phyloP scores from a whole-genome alignment of 2,329 filamentous ascomycete species.

The Sarocladiaceae sp. region DNA sequence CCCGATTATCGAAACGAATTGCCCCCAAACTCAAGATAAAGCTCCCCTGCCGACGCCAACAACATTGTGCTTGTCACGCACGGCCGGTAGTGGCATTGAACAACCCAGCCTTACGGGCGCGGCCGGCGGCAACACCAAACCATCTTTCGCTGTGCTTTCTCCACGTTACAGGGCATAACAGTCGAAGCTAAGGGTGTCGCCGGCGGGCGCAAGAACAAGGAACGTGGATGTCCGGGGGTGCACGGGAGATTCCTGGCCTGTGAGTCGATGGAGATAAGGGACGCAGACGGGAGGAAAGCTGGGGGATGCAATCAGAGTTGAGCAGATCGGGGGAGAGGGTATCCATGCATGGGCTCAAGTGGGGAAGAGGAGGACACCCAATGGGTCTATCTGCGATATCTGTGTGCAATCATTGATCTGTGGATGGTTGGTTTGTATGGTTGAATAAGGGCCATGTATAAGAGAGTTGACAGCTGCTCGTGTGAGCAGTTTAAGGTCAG shows the following conservation, averaged over 20 bases:
- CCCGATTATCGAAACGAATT: background rate
- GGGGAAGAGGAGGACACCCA: background rate
- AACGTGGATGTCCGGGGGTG: background rate
- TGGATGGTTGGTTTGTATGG: background rate
- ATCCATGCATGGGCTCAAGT: background rate
- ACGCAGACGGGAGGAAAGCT: conserved; percentile 1
- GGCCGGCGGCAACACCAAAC: too few relatives aligned
- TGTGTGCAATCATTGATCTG: background rate
- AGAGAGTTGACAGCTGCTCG: background rate
- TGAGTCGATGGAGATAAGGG: conserved; percentile 9
- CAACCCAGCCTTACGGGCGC: background rate
- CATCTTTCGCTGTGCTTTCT: too few relatives aligned
- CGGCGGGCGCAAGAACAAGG: background rate
- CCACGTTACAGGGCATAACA: too few relatives aligned
- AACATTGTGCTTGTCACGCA: too few relatives aligned
- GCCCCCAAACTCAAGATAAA: conserved; percentile 4
- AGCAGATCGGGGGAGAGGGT: too few relatives aligned
- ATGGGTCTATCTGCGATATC: background rate
- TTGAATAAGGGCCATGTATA: background rate
- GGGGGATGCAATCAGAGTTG: background rate
- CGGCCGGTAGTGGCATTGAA: background rate
- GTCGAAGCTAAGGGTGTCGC: background rate
- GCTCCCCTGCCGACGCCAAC: too few relatives aligned
- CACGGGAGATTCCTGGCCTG: background rate
- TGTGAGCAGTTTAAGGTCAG: too few relatives aligned